Percentiles rank a stretch among this genome's conserved stretches.
Conservation (phyloP, 148 eudicot genomes). For the Gaultheria prostrata region DNA sequence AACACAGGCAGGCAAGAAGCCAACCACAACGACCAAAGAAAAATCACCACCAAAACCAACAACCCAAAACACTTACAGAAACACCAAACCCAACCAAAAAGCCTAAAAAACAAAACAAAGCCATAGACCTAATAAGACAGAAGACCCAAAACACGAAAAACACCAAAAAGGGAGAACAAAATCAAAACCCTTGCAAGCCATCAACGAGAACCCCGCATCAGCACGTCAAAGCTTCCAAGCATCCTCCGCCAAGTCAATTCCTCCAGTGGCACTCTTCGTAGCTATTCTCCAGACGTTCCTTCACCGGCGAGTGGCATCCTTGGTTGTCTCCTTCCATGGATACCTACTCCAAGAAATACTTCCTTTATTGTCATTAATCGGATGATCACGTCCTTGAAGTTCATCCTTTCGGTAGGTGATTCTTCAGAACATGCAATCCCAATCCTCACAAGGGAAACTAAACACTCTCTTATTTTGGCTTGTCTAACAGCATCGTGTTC, state of each 20-base stretch:
- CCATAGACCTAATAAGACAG: too few relatives aligned
- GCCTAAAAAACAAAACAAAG: too few relatives aligned
- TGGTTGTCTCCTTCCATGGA: not conserved
- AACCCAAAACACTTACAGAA: too few relatives aligned
- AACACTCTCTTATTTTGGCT: slow-evolving; percentile 1
- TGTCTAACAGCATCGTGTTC: not conserved
- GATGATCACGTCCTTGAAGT: not conserved
- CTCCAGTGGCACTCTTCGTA: not conserved
- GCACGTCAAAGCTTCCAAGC: not conserved
- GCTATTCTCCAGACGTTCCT: not conserved
- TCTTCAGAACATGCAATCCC: slow-evolving; percentile 9
- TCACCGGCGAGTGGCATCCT: not conserved
- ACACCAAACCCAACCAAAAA: too few relatives aligned
- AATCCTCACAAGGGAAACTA: not conserved
- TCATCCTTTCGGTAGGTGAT: not conserved
- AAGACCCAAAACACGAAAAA: too few relatives aligned
- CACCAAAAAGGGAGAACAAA: too few relatives aligned
- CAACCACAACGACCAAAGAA: too few relatives aligned
- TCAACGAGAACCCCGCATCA: too few relatives aligned
- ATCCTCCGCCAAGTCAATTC: not conserved
- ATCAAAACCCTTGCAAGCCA: too few relatives aligned
- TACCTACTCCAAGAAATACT: not conserved
- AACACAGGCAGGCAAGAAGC: too few relatives aligned
- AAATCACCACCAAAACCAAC: too few relatives aligned
- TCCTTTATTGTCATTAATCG: not conserved